phyloP scores from a whole-genome alignment of 176 grass and related monocot species.

The Oryza glaberrima region DNA sequence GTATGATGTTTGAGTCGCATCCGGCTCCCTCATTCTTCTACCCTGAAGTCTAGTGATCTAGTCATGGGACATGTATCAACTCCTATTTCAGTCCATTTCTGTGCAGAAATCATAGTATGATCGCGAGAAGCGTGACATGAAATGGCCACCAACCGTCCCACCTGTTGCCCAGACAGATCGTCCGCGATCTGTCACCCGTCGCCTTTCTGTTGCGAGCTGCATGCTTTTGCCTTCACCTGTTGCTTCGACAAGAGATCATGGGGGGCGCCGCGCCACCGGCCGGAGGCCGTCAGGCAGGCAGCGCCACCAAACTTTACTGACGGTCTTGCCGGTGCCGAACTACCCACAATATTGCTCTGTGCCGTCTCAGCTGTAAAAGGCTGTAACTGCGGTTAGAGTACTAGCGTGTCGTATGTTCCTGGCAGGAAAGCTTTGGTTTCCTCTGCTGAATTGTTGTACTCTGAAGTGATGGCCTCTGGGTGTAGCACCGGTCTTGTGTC shows the following conservation, averaged over 20 bases:
- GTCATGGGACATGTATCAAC: neutral
- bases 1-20: neutral
- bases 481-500: neutral
- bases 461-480: neutral
- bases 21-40: neutral
- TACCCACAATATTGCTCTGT: neutral
- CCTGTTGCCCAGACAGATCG: conserved; percentile 47
- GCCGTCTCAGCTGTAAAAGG: neutral
- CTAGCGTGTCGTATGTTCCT: neutral
- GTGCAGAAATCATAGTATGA: neutral
- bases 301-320: conserved; percentile 24
- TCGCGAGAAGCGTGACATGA: neutral
- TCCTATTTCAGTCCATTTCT: neutral
- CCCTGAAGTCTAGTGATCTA: too few species aligned
- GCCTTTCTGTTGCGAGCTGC: neutral
- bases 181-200: conserved; percentile 20
- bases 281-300: conserved; percentile 12
- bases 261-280: neutral
- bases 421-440: neutral
- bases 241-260: conserved; percentile 6
- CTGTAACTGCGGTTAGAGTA: too few species aligned
- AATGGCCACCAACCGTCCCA: conserved; percentile 16
- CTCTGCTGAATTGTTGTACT: conserved; percentile 16
- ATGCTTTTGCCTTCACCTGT: conserved; percentile 24
- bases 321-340: neutral